A percentile compares a stretch with the other conserved stretches of the same genome.
Evolutionary conservation across 2,329 filamentous ascomycete genomes (phyloP).

Genomic region (Thelonectria discophora): DNA sequence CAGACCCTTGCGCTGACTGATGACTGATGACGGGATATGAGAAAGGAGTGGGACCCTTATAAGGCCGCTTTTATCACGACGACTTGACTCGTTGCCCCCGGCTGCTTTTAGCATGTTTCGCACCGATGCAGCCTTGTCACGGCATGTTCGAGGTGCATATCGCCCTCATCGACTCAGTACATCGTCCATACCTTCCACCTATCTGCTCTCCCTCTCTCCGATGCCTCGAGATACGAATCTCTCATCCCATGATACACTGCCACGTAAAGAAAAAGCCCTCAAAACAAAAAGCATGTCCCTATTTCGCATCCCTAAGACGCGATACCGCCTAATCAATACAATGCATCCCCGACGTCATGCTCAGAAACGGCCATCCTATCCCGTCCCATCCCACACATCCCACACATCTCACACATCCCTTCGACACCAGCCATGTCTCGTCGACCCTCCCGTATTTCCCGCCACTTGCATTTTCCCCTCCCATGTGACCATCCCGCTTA

Average conservation of each 20-base stretch:
- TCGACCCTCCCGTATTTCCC: neutral
- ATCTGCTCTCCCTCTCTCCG: neutral
- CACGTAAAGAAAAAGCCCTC: neutral
- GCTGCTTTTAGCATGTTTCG: slow-evolving; percentile 10
- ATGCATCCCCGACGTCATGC: slow-evolving; percentile 11
- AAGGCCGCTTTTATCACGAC: slow-evolving; percentile 7
- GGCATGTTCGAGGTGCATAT: slow-evolving; percentile 11
- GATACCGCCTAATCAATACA: neutral
- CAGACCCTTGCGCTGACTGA: neutral
- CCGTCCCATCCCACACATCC: slow-evolving; percentile 11
- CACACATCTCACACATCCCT: slow-evolving; percentile 9
- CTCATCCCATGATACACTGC: neutral
- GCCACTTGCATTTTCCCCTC: neutral
- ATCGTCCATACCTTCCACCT: no score
- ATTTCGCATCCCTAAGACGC: no score
- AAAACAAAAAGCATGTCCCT: no score
- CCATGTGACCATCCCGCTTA: slow-evolving; percentile 6
- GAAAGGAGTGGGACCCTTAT: neutral
- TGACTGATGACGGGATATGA: neutral
- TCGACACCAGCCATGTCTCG: neutral
- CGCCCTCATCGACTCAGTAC: no score
- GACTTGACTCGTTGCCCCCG: neutral
- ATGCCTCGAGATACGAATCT: slow-evolving; percentile 12
- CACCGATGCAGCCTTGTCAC: slow-evolving; percentile 9
- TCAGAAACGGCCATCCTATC: neutral